Percentiles rank a stretch among this genome's conserved stretches.
phyloP scores from a whole-genome alignment of 176 grass and related monocot species.

The Thinopyrum elongatum region DNA sequence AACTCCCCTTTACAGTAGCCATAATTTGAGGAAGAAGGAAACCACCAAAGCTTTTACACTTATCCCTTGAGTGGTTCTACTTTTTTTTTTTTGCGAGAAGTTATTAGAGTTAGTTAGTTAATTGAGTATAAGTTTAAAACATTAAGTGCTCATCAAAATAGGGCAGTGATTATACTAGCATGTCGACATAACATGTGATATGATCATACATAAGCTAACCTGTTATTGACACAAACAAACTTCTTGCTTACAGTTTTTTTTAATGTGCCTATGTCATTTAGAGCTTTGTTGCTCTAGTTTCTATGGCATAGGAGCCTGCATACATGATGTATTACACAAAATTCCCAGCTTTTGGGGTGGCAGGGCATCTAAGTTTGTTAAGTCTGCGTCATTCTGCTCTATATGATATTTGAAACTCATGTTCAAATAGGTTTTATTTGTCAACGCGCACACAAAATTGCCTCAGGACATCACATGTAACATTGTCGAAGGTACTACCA shows the following conservation, averaged over 20 bases:
- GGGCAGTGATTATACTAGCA: neutral
- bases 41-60: neutral
- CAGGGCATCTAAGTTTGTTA: neutral
- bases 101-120: neutral
- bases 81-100: neutral
- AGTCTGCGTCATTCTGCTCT: neutral
- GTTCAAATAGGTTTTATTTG: conserved; percentile 77
- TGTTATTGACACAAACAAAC: neutral
- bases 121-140: neutral
- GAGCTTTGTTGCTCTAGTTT: conserved; percentile 1
- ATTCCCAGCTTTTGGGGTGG: neutral
- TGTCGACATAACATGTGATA: neutral
- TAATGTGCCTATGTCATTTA: neutral
- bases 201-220: neutral
- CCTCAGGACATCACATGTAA: conserved; percentile 81
- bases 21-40: neutral
- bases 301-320: neutral
- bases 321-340: neutral
- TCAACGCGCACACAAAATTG: conserved; percentile 68
- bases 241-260: neutral
- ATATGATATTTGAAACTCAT: conserved; percentile 20
- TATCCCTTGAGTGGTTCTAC: neutral
- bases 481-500: conserved; percentile 69
- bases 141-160: neutral
- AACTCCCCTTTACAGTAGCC: neutral